A percentile compares a stretch with the other conserved stretches of the same genome.
Evolutionary conservation across 768 basidiomycete genomes (phyloP).

Genomic region (Mycena rebaudengoi): DNA sequence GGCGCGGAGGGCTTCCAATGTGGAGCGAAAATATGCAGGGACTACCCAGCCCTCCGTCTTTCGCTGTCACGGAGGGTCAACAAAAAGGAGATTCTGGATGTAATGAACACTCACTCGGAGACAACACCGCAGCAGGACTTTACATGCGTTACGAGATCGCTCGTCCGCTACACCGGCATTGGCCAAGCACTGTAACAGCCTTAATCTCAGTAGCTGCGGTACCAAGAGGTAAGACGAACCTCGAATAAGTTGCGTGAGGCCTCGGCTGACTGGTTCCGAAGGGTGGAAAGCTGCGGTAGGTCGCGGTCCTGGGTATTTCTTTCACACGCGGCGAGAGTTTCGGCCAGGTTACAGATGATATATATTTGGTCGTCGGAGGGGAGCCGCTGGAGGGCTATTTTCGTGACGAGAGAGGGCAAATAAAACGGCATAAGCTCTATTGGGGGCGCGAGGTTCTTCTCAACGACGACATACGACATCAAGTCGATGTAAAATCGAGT

Average conservation of each 20-base stretch:
- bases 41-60: constrained; percentile 53
- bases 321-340: constrained; percentile 50
- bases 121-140: constrained; percentile 54
- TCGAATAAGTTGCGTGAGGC: constrained; percentile 58
- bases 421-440: constrained; percentile 63
- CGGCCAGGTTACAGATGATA: constrained; percentile 56
- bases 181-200: constrained; percentile 41
- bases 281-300: constrained; percentile 40
- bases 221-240: constrained; percentile 41
- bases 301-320: constrained; percentile 33
- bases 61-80: constrained; percentile 42
- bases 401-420: constrained; percentile 50
- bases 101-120: constrained; percentile 40
- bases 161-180: constrained; percentile 36
- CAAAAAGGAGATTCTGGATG: constrained; percentile 1
- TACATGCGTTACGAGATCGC: constrained; percentile 47
- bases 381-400: constrained; percentile 57
- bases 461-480: constrained; percentile 51
- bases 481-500: constrained; percentile 57
- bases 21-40: constrained; percentile 48
- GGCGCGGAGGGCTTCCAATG: constrained; percentile 42
- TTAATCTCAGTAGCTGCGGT: no score
- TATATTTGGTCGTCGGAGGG: constrained; percentile 50
- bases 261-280: constrained; percentile 59
- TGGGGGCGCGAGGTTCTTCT: constrained; percentile 51